Evolutionary conservation across 2,329 filamentous ascomycete genomes (phyloP), one percentile per base, ranked within the genome.

Genomic region (Calonectria pseudoturangicola): DNA sequence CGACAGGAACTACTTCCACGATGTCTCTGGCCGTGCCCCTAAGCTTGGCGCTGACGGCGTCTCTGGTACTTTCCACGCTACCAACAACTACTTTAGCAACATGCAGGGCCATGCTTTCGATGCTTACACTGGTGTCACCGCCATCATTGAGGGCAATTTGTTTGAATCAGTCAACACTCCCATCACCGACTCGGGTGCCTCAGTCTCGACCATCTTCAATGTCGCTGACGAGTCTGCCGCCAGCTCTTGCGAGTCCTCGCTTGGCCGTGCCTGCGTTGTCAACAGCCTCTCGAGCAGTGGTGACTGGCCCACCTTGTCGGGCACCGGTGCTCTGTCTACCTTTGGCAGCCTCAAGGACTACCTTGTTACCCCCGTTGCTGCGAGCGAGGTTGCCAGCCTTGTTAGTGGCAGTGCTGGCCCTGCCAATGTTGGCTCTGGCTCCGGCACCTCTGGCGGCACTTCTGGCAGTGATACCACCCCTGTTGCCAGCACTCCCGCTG

Each of bases 31-130:
- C 18, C 79, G 80, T 50, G 75, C 79, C 9, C 80, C 80, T 41
- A 79, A 81, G 74, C 81, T 89, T 16, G 77, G 77, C 39, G 75
- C 73, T 39, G 73, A 74, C 1, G 76, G 73, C 0, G 72, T 69
- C 47, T 76, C 63, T 28, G 74, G 74, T 9, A 74, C 73, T 21
- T 78, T 81, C 72, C 78, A 81, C 16, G 78, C 76, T 16, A 68
- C 71, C 74, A 81, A 81, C 76, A 81, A 81, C 76, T 74, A 73
- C 48, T 81, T 81, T 63, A 74, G 71, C 45, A 79, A 78, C 67
- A 81, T 81, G 75, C 72, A 78, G 30, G 80, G 79, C 28, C 89
- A 91, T 79, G 89, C 86, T 21, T 84, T 87, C 16, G 89, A 92
- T 82, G 90, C 83, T 69, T 83, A 89, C 76, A 86, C 79, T 13